Conservation (phyloP, 2,329 filamentous ascomycete species). For the Diaporthe aspalathi region DNA sequence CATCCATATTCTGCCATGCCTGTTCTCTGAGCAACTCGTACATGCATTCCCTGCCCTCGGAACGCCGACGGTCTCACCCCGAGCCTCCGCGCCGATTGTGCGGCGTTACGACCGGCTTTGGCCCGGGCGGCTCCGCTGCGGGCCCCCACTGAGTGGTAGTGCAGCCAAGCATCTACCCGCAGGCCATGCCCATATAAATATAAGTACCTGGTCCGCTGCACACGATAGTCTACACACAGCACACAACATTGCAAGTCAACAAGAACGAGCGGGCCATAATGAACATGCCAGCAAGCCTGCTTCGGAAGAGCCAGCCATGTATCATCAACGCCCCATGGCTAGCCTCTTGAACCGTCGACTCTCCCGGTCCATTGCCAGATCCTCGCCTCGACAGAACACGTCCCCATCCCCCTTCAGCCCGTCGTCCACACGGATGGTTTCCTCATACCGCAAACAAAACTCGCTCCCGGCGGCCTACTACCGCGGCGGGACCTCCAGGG, state of each 20-base stretch:
- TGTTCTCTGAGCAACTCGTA: no score
- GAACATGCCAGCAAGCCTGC: background rate
- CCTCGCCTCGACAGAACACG: background rate
- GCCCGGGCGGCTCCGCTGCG: no score
- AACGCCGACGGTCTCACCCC: background rate
- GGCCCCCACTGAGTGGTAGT: no score
- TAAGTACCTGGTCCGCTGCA: no score
- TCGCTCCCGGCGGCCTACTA: conserved; percentile 67
- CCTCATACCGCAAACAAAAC: background rate
- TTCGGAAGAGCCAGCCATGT: background rate
- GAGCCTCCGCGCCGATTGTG: background rate
- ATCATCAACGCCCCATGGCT: background rate
- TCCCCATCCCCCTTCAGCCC: accelerated
- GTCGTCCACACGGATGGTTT: background rate
- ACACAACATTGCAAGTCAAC: background rate
- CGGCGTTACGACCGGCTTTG: conserved; percentile 4
- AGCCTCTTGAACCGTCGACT: background rate
- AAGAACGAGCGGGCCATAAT: background rate
- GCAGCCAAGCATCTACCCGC: background rate
- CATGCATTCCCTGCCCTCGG: no score
- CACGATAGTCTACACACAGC: no score
- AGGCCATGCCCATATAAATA: background rate
- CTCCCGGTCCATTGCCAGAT: background rate
- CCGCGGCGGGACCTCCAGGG: conserved; percentile 77
- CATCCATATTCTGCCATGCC: background rate